Evolutionary conservation across 2,329 filamentous ascomycete species (phyloP), one percentile per base, ranked within the genome.

Genomic region (Venturiaceae sp.): DNA sequence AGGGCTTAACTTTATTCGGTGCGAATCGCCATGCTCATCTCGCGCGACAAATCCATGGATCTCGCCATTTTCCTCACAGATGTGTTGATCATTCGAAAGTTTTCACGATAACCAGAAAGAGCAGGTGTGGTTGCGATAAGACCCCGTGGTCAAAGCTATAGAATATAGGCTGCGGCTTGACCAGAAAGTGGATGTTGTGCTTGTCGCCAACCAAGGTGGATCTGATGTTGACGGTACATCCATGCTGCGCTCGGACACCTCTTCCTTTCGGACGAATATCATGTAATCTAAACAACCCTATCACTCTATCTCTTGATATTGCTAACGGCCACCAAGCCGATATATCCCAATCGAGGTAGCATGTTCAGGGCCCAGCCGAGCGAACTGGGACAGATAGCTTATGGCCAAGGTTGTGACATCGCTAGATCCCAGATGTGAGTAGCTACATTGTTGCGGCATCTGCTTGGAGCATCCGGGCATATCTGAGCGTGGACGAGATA

Each of bases 251-350:
- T 30, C 13, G 26, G 44, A n/a, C 26, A 26, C 9, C n/a, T 14
- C 8, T 9, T 5, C 3, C 44, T 50, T 50, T 50, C 9, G 44
- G 21, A 16, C 44, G 2, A 50, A 30, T 30, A 13, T 53, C 21
- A n/a, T 37, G 52, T 30, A 53, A 53, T 53, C 16, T 53, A 53
- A 11, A 53, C 30, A 53, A 28, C 52, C 52, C 32, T 53, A 37
- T 3, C 21, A 36, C 30, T 53, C 34, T 53, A 53, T 53, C 52
- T 53, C 52, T 53, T 37, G 44, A 50, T 50, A 50, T 50, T 50
- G 23, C 44, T 26, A 30, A 30, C 11, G 41, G 41, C 41, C 16
- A 26, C 41, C 23, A 46, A 46, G 41, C 41, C 21, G 41, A 28
- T 14, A 46, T 13, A 50, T 50, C 26, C 14, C 44, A 50, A 30